Evolutionary conservation across 148 eudicot species (phyloP).

Genomic region (Suaeda aralocaspica): DNA sequence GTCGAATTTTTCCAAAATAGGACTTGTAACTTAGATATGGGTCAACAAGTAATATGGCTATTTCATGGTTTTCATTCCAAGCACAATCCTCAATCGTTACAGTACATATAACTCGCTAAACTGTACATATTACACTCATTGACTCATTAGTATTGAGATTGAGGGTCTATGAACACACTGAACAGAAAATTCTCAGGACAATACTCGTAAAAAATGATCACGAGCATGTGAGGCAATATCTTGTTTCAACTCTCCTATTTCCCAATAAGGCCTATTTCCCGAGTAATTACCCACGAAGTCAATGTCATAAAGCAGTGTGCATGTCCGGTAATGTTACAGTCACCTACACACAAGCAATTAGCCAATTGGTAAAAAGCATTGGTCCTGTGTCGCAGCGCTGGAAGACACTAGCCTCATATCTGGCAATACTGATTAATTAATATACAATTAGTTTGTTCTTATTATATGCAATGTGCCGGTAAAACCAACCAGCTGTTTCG

Average conservation of each 20-base stretch:
- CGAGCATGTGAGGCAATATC: not conserved
- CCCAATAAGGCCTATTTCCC: slow-evolving; percentile 65
- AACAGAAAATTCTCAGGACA: not conserved
- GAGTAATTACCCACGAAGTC: slow-evolving; percentile 55
- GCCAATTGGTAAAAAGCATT: slow-evolving; percentile 2
- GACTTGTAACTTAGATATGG: no score
- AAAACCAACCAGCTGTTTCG: slow-evolving; percentile 98
- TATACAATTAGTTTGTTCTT: not conserved
- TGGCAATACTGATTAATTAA: not conserved
- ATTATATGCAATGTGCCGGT: slow-evolving; percentile 40
- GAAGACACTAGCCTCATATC: not conserved
- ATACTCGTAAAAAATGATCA: not conserved
- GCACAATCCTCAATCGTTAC: not conserved
- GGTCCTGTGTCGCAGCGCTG: no score
- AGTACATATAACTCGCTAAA: not conserved
- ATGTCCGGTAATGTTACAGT: slow-evolving; percentile 88
- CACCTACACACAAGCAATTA: slow-evolving; percentile 38
- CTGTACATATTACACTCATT: not conserved
- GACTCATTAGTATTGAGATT: no score
- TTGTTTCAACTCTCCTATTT: slow-evolving; percentile 51
- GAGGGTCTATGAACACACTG: no score
- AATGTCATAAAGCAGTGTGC: slow-evolving; percentile 74
- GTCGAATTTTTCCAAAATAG: no score
- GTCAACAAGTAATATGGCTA: not conserved
- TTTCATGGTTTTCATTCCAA: not conserved